Evolutionary conservation across 345 rosid species (phyloP), one percentile per base, ranked within the genome.

Genomic region (Syzygium oleosum): DNA sequence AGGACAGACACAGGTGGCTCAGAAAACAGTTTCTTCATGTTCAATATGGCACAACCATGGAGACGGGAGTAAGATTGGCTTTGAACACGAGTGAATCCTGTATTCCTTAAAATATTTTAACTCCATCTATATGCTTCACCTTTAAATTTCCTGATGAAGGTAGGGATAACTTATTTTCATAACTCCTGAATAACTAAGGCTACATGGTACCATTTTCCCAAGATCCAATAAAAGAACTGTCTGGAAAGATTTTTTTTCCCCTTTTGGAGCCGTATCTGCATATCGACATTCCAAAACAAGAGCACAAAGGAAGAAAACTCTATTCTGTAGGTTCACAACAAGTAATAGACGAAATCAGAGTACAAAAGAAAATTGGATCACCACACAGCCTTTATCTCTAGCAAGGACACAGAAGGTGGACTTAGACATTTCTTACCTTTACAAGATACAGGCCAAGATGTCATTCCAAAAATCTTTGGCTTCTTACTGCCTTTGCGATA

Each of bases 381-480:
- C 46, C 46, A 34, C 41, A 68, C 38, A 34, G 46, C 79, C 46
- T 68, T 68, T 9, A 68, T 68, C 46, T 68, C 79, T 38, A 84
- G 15, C 53, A 56, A 80, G 52, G 59, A 29, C 78, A 86, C 46
- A 68, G 13, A 68, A 68, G 49, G 80, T 34, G 63, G 85, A 22
- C 49, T 34, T 21, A 15, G 9, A 51, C 54, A 86, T 86, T 65
- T 51, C 90, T 87, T 92, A 94, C 99, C 99, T 94, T 93, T 96
- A 88, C 94, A 90, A 87, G 91, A 65, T 84, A 91, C 93, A 34
- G 93, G 93, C 29, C 96, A 92, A 4, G 96, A 92, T 19, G 99
- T 95, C 95, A 98, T 93, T 89, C 99, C 99, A 91, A 98, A 93
- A 85, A 98, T 90, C 93, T 92, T 98, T 15, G 99, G 99, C 92